Conservation (phyloP, 371 early-diverging fungal genomes). For the Syncephalastrum racemosum region DNA sequence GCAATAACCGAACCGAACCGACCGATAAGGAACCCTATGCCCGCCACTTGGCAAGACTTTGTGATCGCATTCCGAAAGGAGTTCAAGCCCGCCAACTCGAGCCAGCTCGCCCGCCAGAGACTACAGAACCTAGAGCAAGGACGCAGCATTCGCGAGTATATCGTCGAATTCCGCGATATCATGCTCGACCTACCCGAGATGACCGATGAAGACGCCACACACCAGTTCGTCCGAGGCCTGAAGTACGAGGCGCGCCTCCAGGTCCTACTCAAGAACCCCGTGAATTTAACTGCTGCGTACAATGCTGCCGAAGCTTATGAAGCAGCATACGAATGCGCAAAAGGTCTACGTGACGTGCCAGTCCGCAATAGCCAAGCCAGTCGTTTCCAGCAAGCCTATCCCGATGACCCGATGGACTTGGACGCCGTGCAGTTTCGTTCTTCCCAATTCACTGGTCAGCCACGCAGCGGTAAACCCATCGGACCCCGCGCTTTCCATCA, state of each 20-base stretch:
- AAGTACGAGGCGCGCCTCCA: neutral
- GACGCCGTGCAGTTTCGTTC: neutral
- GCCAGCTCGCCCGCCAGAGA: neutral
- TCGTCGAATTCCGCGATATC: neutral
- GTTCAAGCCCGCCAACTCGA: neutral
- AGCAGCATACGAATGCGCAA: neutral
- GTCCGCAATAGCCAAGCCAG: too few relatives aligned
- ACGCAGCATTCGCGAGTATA: neutral
- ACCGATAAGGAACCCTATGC: too few relatives aligned
- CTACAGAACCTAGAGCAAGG: constrained; percentile 1
- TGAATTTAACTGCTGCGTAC: too few relatives aligned
- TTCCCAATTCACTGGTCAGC: too few relatives aligned
- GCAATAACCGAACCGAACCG: too few relatives aligned
- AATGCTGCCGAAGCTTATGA: constrained; percentile 1
- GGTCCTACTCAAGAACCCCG: neutral
- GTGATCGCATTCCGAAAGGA: neutral
- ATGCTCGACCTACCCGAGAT: constrained; percentile 3
- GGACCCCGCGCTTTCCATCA: too few relatives aligned
- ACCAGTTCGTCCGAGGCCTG: constrained; percentile 2
- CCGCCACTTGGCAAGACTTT: neutral
- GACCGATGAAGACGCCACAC: too few relatives aligned
- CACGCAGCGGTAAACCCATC: too few relatives aligned
- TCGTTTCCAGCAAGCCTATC: too few relatives aligned
- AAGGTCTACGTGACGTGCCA: too few relatives aligned
- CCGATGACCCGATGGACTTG: constrained; percentile 5